Evolutionary conservation across 768 basidiomycete genomes (phyloP).

Genomic region (Collybiopsis luxurians): DNA sequence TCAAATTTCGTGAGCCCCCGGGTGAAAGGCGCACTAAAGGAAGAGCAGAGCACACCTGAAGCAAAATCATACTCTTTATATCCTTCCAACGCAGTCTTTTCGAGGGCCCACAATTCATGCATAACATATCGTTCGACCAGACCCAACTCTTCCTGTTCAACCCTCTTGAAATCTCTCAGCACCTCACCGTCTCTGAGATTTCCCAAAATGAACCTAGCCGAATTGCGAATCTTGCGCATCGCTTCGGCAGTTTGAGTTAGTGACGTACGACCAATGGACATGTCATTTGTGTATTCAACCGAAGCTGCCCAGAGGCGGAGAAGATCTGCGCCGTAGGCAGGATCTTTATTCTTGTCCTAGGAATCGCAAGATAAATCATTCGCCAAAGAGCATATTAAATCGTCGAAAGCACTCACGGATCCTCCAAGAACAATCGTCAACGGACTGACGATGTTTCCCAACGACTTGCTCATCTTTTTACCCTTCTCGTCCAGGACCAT

Average conservation of each 20-base stretch:
- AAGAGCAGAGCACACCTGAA: slow-evolving; percentile 48
- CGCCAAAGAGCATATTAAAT: background rate
- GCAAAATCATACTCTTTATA: slow-evolving; percentile 81
- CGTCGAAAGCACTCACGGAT: slow-evolving; percentile 42
- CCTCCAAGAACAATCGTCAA: slow-evolving; percentile 78
- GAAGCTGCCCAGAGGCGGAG: slow-evolving; percentile 91
- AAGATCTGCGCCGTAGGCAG: slow-evolving; percentile 83
- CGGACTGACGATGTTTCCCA: slow-evolving; percentile 90
- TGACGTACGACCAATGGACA: slow-evolving; percentile 77
- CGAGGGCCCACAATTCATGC: slow-evolving; percentile 76
- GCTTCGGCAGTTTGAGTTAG: slow-evolving; percentile 74
- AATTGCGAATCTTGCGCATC: slow-evolving; percentile 82
- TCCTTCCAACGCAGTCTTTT: slow-evolving; percentile 60
- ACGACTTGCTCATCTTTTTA: slow-evolving; percentile 96
- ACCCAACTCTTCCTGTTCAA: slow-evolving; percentile 49
- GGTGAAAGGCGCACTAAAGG: background rate
- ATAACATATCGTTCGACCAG: slow-evolving; percentile 87
- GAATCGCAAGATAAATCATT: background rate
- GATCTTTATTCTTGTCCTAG: slow-evolving; percentile 67
- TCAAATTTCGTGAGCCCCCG: background rate
- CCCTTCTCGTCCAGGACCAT: slow-evolving; percentile 92
- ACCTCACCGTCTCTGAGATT: slow-evolving; percentile 51
- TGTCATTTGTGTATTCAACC: slow-evolving; percentile 87
- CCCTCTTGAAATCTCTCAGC: slow-evolving; percentile 28
- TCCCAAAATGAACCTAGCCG: slow-evolving; percentile 82